Conservation (phyloP, 106 monocot genomes). For the Platanthera zijinensis region DNA sequence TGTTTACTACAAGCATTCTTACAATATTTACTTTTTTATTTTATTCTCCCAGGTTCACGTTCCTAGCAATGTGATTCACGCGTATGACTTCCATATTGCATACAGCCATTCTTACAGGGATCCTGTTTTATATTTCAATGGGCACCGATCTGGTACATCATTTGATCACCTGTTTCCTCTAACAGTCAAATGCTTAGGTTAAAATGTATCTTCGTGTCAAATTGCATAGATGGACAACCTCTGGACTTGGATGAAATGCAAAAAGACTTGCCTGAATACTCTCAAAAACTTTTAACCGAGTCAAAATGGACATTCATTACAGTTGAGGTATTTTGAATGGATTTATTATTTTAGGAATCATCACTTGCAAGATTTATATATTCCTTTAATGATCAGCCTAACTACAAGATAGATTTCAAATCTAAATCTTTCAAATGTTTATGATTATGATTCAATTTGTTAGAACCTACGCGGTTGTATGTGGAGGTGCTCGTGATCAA, state of each 20-base stretch:
- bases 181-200: not conserved
- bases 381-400: not conserved
- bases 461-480: no score
- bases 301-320: constrained; percentile 97
- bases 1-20: not conserved
- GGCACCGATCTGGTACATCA: constrained; percentile 52
- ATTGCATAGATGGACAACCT: constrained; percentile 57
- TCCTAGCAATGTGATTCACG: constrained; percentile 20
- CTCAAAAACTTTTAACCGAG: constrained; percentile 34
- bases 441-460: not conserved
- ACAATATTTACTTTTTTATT: not conserved
- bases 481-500: no score
- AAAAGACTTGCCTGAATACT: constrained; percentile 57
- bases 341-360: not conserved
- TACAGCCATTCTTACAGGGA: constrained; percentile 82
- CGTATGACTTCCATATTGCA: constrained; percentile 77
- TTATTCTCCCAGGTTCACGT: constrained; percentile 27
- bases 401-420: not conserved
- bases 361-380: not conserved
- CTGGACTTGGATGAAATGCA: constrained; percentile 43
- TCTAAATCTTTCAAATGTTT: not conserved
- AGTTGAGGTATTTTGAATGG: constrained; percentile 39
- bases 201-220: not conserved
- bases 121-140: constrained; percentile 86
- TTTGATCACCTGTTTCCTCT: constrained; percentile 1